phyloP scores from a whole-genome alignment of 2,329 filamentous ascomycete species.

The Dactylellina cionopaga region DNA sequence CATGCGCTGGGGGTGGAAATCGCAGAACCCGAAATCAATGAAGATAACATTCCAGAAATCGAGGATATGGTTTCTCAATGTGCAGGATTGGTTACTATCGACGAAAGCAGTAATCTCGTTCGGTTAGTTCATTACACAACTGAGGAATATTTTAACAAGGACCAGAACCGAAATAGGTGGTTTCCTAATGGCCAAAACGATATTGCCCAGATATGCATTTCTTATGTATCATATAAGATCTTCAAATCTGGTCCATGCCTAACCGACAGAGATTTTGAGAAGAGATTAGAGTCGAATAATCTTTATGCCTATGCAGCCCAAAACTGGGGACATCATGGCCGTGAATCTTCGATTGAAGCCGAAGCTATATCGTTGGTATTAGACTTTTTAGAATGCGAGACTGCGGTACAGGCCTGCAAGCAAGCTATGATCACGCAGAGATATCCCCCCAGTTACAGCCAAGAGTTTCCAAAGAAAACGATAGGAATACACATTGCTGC shows the following conservation, averaged over 20 bases:
- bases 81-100: slow-evolving; percentile 6
- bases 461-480: too few species aligned
- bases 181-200: not conserved
- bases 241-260: not conserved
- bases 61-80: slow-evolving; percentile 10
- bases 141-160: slow-evolving; percentile 14
- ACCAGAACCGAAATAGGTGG: not conserved
- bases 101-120: slow-evolving; percentile 2
- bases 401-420: too few species aligned
- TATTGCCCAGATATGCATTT: not conserved
- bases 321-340: not conserved
- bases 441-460: too few species aligned
- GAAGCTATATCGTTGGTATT: too few species aligned
- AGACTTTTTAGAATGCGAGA: too few species aligned
- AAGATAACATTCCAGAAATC: slow-evolving; percentile 1
- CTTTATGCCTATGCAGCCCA: not conserved
- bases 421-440: too few species aligned
- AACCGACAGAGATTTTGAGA: too few species aligned
- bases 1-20: slow-evolving; percentile 13
- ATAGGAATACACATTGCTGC: too few species aligned
- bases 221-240: not conserved
- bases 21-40: not conserved
- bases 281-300: not conserved
- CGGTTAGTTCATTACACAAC: slow-evolving; percentile 18
- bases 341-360: too few species aligned